phyloP scores from a whole-genome alignment of 78 protist genomes.

The Corallochytrium limacisporum region DNA sequence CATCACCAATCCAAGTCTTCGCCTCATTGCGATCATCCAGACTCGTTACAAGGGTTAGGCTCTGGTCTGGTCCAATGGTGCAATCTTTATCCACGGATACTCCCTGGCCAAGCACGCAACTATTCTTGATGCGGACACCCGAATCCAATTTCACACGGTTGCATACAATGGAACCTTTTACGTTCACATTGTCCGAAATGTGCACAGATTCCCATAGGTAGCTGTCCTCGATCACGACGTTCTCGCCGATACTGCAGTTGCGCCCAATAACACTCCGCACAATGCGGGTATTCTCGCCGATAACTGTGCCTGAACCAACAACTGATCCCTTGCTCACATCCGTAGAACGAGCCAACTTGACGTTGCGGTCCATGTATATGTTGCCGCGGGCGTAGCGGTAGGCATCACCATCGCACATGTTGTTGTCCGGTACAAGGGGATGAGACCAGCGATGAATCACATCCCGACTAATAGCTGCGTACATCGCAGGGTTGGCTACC shows the following conservation, averaged over 20 bases:
- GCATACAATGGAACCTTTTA: not conserved
- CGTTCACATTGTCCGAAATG: not conserved
- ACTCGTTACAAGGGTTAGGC: too few species aligned
- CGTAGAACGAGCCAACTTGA: not conserved
- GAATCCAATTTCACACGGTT: too few species aligned
- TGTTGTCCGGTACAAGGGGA: constrained; percentile 9
- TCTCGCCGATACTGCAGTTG: not conserved
- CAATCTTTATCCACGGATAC: too few species aligned
- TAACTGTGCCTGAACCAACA: not conserved
- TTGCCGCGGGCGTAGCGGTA: not conserved
- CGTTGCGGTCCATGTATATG: not conserved
- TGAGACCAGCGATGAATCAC: constrained; percentile 14
- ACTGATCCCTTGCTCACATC: not conserved
- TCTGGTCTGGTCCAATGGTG: too few species aligned
- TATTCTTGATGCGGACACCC: too few species aligned
- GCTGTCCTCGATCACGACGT: not conserved
- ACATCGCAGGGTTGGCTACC: not conserved
- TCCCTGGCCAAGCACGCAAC: too few species aligned
- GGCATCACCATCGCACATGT: not conserved
- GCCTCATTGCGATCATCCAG: too few species aligned
- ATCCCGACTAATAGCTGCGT: not conserved
- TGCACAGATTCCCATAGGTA: not conserved
- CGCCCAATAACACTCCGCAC: too few species aligned
- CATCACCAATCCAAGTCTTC: too few species aligned
- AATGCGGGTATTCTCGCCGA: not conserved